Evolutionary conservation across 169 alveolate genomes (phyloP), one percentile per base, ranked within the genome.

Genomic region (Eimeria praecox): DNA sequence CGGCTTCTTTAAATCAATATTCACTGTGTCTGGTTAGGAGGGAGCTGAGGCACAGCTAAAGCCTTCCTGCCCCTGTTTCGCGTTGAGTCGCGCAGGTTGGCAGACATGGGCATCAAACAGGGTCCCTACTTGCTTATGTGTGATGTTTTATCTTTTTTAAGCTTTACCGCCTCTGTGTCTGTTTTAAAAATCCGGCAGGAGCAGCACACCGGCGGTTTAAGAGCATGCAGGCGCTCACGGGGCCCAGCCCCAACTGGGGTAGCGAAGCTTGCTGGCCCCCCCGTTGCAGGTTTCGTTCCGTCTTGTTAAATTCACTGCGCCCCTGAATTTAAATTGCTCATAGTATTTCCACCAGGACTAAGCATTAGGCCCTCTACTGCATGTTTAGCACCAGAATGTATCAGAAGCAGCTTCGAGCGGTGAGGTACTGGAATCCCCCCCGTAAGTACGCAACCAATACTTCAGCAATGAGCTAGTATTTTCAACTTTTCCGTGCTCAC

Each of bases 221-320:
- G 54, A 14, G 83, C 83, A 73, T 73, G 83, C 83, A 73, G 30
- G 83, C 83, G 83, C 83, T 73, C 83, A 35, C 54, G 18, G 52
- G 83, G 83, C 49, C 83, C 83, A 73, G 83, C 83, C 83, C 83
- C 83, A n/a, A n/a, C 52, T 1, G 54, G 4, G 49, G 83, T 38
- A 16, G 38, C 52, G 49, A 38, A 16, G 54, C 54, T 18, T 38
- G 42, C 46, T 33, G 1, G 9, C 18, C 8, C 49, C 49, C 46
- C 9, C 12, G 10, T 16, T 24, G 22, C 3, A 46, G 2, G 16
- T 33, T 24, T n/a, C 27, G 22, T 0, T 3, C 18, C 1, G 27
- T 20, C 4, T 8, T 30, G 40, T 8, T 66, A 24, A 16, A 4
- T 73, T 73, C 52, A 73, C 18, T 73, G 52, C 30, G 10, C 22